A percentile compares a stretch with the other conserved stretches of the same genome.
Conservation (phyloP, 164 flowering plant species). For the Malania oleifera region DNA sequence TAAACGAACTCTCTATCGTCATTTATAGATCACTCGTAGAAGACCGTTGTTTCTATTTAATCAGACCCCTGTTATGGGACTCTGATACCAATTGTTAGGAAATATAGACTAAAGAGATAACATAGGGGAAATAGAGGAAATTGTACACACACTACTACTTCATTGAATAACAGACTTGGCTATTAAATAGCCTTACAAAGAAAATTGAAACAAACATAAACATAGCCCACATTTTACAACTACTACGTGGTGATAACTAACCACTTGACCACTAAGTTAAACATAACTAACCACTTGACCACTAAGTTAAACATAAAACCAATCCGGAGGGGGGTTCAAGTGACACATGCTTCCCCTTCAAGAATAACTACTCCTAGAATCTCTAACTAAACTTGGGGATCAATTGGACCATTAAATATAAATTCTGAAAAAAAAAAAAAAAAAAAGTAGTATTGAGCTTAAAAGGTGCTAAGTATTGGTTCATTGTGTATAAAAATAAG, state of each 20-base stretch:
- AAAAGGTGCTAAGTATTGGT: too few species aligned
- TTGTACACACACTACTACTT: background rate
- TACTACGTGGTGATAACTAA: background rate
- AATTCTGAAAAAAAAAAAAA: too few species aligned
- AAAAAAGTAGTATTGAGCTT: too few species aligned
- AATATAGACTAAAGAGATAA: background rate
- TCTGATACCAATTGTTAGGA: background rate
- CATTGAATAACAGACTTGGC: background rate
- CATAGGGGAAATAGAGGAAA: background rate
- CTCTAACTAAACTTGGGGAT: too few species aligned
- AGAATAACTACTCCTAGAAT: too few species aligned
- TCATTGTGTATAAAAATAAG: too few species aligned
- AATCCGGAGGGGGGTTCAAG: too few species aligned
- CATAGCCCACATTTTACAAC: too few species aligned
- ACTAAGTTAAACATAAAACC: background rate
- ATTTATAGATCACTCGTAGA: background rate
- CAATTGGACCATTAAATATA: too few species aligned
- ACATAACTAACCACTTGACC: background rate
- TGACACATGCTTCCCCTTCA: too few species aligned
- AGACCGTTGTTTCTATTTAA: background rate
- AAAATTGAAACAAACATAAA: too few species aligned
- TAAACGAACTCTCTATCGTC: background rate
- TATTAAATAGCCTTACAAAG: background rate
- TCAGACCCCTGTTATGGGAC: background rate
- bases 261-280: background rate